Conservation (phyloP, 805 yeast species). For the Starmerella apicola region DNA sequence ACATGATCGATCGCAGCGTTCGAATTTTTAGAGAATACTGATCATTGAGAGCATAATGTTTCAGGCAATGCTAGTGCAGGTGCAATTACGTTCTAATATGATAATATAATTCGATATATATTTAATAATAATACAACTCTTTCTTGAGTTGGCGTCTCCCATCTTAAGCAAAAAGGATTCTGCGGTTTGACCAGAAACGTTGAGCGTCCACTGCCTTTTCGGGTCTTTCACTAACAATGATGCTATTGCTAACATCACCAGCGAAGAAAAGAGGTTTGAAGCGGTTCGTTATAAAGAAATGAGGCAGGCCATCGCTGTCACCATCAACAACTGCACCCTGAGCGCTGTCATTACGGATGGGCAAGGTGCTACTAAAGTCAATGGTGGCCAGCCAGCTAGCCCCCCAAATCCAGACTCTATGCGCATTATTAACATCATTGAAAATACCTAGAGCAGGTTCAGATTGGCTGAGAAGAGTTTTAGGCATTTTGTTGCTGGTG, state of each 20-base stretch:
- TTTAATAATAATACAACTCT: too few species aligned
- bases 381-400: slow-evolving; percentile 67
- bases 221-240: slow-evolving; percentile 71
- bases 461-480: slow-evolving; percentile 40
- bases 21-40: slow-evolving; percentile 31
- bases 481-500: slow-evolving; percentile 56
- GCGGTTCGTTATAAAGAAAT: slow-evolving; percentile 62
- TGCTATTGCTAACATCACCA: slow-evolving; percentile 37
- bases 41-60: too few species aligned
- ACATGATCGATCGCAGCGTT: slow-evolving; percentile 28
- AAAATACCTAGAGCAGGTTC: slow-evolving; percentile 70
- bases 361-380: slow-evolving; percentile 48
- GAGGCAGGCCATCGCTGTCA: slow-evolving; percentile 10
- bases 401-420: slow-evolving; percentile 76
- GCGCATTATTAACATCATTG: slow-evolving; percentile 31
- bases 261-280: slow-evolving; percentile 62
- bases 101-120: too few species aligned
- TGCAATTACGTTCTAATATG: too few species aligned
- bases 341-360: slow-evolving; percentile 29
- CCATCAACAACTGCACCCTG: slow-evolving; percentile 30
- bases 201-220: slow-evolving; percentile 33
- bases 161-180: slow-evolving; percentile 4
- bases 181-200: slow-evolving; percentile 28
- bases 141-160: too few species aligned
- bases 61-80: too few species aligned